Evolutionary conservation across 1,284 basidiomycete genomes (phyloP).

Genomic region (Cryptococcus jaspeensis): DNA sequence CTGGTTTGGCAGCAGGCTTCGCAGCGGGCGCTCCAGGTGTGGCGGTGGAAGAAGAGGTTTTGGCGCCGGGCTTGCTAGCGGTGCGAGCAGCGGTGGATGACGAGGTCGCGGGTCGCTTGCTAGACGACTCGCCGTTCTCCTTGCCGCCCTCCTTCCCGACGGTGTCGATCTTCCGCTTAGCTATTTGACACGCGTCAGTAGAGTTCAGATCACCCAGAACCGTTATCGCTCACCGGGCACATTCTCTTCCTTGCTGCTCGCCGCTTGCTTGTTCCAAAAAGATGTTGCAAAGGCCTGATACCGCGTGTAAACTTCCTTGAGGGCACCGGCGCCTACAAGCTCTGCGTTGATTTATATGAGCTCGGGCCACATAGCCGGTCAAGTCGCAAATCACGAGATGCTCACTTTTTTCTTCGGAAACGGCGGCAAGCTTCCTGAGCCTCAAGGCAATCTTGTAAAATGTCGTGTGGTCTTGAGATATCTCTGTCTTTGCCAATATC

Average conservation of each 20-base stretch:
- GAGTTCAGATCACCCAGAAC: neutral
- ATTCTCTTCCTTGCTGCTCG: constrained; percentile 5
- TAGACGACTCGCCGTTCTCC: neutral
- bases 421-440: constrained; percentile 12
- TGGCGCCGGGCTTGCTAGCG: neutral
- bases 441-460: constrained; percentile 25
- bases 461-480: constrained; percentile 30
- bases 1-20: constrained; percentile 1
- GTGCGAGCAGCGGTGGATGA: neutral
- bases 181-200: neutral
- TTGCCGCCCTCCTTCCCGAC: constrained; percentile 6
- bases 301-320: constrained; percentile 23
- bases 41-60: neutral
- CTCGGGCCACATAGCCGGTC: neutral
- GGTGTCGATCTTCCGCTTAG: constrained; percentile 13
- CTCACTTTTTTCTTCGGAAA: constrained; percentile 23
- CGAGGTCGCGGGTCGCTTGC: constrained; percentile 5
- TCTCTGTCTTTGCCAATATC: constrained; percentile 37
- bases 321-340: constrained; percentile 7
- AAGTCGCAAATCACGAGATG: neutral
- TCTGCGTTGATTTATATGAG: constrained; percentile 10
- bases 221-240: constrained; percentile 9
- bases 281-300: constrained; percentile 17
- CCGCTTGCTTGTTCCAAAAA: constrained; percentile 13
- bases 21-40: neutral